Evolutionary conservation across 2,329 filamentous ascomycete genomes (phyloP).

Genomic region (Davidsoniella australis): DNA sequence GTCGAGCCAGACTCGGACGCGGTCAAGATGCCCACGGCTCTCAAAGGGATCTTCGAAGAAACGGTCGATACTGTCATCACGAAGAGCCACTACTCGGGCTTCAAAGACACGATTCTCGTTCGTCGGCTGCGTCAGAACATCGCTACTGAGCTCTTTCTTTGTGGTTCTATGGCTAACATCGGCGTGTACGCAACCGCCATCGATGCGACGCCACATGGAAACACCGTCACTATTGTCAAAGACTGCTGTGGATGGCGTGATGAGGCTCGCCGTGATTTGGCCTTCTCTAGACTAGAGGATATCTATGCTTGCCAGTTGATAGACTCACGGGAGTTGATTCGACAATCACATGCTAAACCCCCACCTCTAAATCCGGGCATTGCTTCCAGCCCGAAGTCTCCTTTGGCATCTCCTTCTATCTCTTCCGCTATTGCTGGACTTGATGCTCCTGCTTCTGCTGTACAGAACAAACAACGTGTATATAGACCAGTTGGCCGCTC

Average conservation of each 20-base stretch:
- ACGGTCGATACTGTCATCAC: constrained; percentile 33
- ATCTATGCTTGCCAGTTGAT: constrained; percentile 57
- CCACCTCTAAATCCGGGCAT: neutral
- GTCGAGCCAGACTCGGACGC: constrained; percentile 29
- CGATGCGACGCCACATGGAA: constrained; percentile 75
- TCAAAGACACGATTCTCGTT: constrained; percentile 57
- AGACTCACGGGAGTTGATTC: constrained; percentile 40
- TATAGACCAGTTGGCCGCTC: neutral
- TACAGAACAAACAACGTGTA: neutral
- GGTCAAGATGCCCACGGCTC: constrained; percentile 25
- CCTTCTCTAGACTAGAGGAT: constrained; percentile 53
- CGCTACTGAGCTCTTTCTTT: constrained; percentile 77
- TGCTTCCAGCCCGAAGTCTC: neutral
- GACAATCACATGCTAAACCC: constrained; percentile 13
- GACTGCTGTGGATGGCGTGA: constrained; percentile 76
- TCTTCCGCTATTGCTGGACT: too few species aligned
- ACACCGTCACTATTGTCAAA: constrained; percentile 70
- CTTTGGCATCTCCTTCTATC: neutral
- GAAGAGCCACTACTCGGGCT: constrained; percentile 80
- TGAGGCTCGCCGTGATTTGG: constrained; percentile 49
- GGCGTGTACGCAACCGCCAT: constrained; percentile 83
- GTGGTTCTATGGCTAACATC: constrained; percentile 71
- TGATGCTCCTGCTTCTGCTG: too few species aligned
- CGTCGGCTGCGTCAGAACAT: constrained; percentile 67
- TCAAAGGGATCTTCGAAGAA: constrained; percentile 28